A percentile compares a stretch with the other conserved stretches of the same genome.
phyloP scores from a whole-genome alignment of 768 basidiomycete species.

The Leccinellum luteum region DNA sequence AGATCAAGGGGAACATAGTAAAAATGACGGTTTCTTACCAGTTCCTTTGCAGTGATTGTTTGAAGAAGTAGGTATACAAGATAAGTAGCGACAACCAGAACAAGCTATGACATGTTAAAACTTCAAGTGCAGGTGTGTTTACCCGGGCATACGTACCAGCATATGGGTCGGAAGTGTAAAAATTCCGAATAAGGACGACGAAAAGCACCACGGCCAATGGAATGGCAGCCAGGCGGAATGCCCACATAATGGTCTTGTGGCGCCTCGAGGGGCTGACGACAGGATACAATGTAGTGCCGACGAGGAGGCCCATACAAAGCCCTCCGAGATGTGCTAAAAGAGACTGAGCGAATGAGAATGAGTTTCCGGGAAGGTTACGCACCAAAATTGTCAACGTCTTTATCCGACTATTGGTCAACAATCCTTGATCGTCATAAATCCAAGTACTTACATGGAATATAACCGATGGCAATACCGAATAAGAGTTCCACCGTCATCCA shows the following conservation, averaged over 20 bases:
- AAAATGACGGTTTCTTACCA: constrained; percentile 20
- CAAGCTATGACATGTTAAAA: constrained; percentile 51
- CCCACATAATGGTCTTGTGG: constrained; percentile 72
- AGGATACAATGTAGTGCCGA: constrained; percentile 84
- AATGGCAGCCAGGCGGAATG: constrained; percentile 67
- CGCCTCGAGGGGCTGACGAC: constrained; percentile 78
- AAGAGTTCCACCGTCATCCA: constrained; percentile 86
- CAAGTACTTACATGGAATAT: constrained; percentile 66
- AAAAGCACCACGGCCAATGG: constrained; percentile 78
- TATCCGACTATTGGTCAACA: constrained; percentile 17
- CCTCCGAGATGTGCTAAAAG: constrained; percentile 81
- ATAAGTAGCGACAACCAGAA: constrained; percentile 84
- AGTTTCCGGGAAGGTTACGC: constrained; percentile 16
- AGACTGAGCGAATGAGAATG: neutral
- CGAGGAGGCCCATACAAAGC: constrained; percentile 78
- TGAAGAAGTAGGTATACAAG: constrained; percentile 76
- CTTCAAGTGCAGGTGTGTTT: neutral
- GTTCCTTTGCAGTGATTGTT: constrained; percentile 67
- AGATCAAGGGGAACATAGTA: neutral
- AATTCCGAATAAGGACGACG: constrained; percentile 81
- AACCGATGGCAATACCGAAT: constrained; percentile 82
- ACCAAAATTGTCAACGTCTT: constrained; percentile 91
- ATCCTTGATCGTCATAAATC: neutral
- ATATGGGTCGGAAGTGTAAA: constrained; percentile 85
- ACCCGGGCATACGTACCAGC: constrained; percentile 49